Conservation (phyloP, 768 basidiomycete species). For the Hericium coralloides region DNA sequence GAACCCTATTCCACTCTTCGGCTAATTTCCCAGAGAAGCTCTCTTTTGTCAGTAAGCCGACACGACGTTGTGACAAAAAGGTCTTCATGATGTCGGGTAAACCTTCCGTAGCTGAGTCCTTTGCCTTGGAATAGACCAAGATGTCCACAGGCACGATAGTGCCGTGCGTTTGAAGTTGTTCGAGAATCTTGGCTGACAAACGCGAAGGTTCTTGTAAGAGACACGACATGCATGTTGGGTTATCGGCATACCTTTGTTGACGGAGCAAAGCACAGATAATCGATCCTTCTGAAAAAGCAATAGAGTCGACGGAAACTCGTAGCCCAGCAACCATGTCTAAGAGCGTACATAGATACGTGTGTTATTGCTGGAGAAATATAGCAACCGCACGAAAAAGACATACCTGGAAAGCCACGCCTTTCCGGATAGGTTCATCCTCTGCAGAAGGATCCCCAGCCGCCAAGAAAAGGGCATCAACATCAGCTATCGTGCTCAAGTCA, state of each 20-base stretch:
- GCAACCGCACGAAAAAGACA: slow-evolving; percentile 13
- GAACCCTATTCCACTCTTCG: slow-evolving; percentile 71
- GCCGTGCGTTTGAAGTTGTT: slow-evolving; percentile 58
- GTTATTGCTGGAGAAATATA: neutral
- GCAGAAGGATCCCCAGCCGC: slow-evolving; percentile 39
- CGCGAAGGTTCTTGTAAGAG: neutral
- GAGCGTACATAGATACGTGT: neutral
- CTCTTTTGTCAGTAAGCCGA: slow-evolving; percentile 80
- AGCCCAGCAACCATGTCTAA: slow-evolving; percentile 94
- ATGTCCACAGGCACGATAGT: slow-evolving; percentile 64
- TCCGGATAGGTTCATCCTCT: slow-evolving; percentile 87
- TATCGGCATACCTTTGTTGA: slow-evolving; percentile 65
- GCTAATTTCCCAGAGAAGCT: slow-evolving; percentile 77
- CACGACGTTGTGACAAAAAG: slow-evolving; percentile 52
- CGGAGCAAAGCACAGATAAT: slow-evolving; percentile 74
- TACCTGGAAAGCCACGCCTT: slow-evolving; percentile 89
- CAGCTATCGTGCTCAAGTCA: slow-evolving; percentile 60
- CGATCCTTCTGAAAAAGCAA: slow-evolving; percentile 75
- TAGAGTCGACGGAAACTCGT: slow-evolving; percentile 94
- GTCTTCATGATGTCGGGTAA: slow-evolving; percentile 56
- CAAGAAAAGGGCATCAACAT: slow-evolving; percentile 61
- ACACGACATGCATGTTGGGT: slow-evolving; percentile 1
- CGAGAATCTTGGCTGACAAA: slow-evolving; percentile 69
- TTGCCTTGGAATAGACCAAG: slow-evolving; percentile 67
- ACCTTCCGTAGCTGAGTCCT: slow-evolving; percentile 69